Base-by-base conservation (phyloP, 129 eudicot species). In the Flaveria trinervia region DNA sequence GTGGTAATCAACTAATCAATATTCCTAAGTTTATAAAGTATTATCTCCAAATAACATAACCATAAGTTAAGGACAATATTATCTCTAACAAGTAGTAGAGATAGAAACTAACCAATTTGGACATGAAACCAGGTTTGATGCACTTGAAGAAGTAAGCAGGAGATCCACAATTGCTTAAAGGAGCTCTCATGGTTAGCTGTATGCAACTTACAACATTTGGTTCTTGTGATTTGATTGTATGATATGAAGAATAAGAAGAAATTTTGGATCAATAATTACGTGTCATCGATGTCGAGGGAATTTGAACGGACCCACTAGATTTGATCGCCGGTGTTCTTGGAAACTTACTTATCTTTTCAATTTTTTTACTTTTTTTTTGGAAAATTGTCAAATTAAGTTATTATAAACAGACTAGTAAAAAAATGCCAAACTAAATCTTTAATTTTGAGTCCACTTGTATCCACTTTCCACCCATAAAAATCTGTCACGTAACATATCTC, bases 131-230 rank as follows among this genome's bases (percentile, higher is more conserved):
- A 8, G 78, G 55, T 44, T n/a, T 18, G 69, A 77, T 77, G 74
- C 36, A 22, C 67, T 77, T 67, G 66, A 36, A 66, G 60, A 77
- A 77, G 66, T 11, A 52, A 54, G 52, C 30, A 39, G 80, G 64
- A 30, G 62, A 23, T 50, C 48, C n/a, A 22, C 54, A 50, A 22
- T 49, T 65, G 65, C 64, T 66, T 76, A 33, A 15, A 28, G 43
- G 64, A 51, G n/a, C 46, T 28, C 46, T 51, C 75, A 71, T 71
- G 49, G 64, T 3, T 30, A 30, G 36, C 15, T 39, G 45, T 15
- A 61, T 16, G 15, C 56, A 44, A 20, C 64, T 71, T 71, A 51
- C 16, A 71, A 39, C 9, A 11, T 55, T 57, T 20, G 30, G 11
- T 22, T 25, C 18, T 52, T 71, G 48, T 71, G 41, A 23, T 64